Evolutionary conservation across 2,329 filamentous ascomycete genomes (phyloP).

Genomic region (Stagonosporopsis rhizophila): DNA sequence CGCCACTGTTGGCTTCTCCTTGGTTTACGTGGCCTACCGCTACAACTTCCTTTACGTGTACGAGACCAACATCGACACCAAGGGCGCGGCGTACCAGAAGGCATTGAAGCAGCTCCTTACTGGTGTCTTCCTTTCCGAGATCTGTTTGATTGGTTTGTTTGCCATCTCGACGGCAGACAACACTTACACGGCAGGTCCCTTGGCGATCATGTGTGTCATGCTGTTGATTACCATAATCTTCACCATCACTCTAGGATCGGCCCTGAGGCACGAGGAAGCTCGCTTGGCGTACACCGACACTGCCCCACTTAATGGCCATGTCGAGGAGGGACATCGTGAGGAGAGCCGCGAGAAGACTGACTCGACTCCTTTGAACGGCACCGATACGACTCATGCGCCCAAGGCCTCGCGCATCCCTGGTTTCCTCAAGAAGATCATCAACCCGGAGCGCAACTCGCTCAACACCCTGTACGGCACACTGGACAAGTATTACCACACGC

Average conservation of each 20-base stretch:
- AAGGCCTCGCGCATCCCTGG: slow-evolving; percentile 38
- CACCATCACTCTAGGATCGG: slow-evolving; percentile 46
- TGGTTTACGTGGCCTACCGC: slow-evolving; percentile 57
- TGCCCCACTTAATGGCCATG: slow-evolving; percentile 25
- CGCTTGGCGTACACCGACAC: slow-evolving; percentile 41
- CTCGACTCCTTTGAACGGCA: slow-evolving; percentile 13
- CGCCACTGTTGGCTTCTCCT: slow-evolving; percentile 51
- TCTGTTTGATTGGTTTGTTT: slow-evolving; percentile 58
- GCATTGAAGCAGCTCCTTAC: slow-evolving; percentile 57
- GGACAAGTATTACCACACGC: slow-evolving; percentile 42
- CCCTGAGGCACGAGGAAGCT: slow-evolving; percentile 42
- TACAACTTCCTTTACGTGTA: slow-evolving; percentile 60
- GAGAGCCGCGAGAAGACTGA: slow-evolving; percentile 30
- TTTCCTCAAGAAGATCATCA: slow-evolving; percentile 43
- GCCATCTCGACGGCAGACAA: slow-evolving; percentile 49
- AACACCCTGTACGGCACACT: slow-evolving; percentile 39
- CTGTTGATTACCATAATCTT: slow-evolving; percentile 52
- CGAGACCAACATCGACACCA: slow-evolving; percentile 56
- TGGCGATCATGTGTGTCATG: slow-evolving; percentile 53
- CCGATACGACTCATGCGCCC: slow-evolving; percentile 22
- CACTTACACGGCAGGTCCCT: slow-evolving; percentile 49
- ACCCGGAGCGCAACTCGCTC: slow-evolving; percentile 44
- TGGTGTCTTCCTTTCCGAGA: slow-evolving; percentile 57
- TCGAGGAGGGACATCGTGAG: slow-evolving; percentile 32
- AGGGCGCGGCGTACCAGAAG: slow-evolving; percentile 55